Conservation (phyloP, 1,139 yeast species). For the Diutina ranongensis region DNA sequence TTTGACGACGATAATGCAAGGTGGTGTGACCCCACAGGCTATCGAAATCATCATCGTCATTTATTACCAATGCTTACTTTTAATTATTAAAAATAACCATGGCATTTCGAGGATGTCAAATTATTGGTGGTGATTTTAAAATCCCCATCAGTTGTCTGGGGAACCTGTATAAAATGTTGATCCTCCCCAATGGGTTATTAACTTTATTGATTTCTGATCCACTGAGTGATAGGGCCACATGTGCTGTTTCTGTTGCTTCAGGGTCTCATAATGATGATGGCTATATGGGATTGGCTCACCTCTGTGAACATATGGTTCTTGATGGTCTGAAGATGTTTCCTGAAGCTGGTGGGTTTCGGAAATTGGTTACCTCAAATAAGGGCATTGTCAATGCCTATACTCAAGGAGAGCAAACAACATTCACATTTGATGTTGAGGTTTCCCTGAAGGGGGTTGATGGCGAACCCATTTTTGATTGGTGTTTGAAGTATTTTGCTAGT, state of each 20-base stretch:
- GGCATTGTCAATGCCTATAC: conserved; percentile 60
- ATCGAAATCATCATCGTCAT: no score
- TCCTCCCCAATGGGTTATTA: conserved; percentile 9
- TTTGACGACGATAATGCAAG: no score
- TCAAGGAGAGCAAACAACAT: conserved; percentile 44
- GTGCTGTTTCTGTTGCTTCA: conserved; percentile 38
- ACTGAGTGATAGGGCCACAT: conserved; percentile 8
- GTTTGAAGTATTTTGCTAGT: conserved; percentile 39
- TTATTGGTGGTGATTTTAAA: no score
- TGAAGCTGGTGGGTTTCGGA: conserved; percentile 32
- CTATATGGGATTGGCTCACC: conserved; percentile 55
- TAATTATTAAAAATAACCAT: no score
- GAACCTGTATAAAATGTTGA: conserved; percentile 7
- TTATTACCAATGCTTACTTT: no score
- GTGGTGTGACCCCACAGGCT: no score
- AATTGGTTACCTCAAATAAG: conserved; percentile 30
- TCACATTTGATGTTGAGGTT: conserved; percentile 43
- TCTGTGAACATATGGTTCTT: conserved; percentile 60
- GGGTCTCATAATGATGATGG: conserved; percentile 59
- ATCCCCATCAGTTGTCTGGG: background rate
- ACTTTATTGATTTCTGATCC: conserved; percentile 9
- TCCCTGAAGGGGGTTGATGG: conserved; percentile 22
- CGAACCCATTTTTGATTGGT: conserved; percentile 28
- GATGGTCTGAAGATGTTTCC: conserved; percentile 48
- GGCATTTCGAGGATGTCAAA: no score